Percentiles rank a stretch among this genome's conserved stretches.
Conservation (phyloP, 306 rosid species). For the Medicago truncatula region DNA sequence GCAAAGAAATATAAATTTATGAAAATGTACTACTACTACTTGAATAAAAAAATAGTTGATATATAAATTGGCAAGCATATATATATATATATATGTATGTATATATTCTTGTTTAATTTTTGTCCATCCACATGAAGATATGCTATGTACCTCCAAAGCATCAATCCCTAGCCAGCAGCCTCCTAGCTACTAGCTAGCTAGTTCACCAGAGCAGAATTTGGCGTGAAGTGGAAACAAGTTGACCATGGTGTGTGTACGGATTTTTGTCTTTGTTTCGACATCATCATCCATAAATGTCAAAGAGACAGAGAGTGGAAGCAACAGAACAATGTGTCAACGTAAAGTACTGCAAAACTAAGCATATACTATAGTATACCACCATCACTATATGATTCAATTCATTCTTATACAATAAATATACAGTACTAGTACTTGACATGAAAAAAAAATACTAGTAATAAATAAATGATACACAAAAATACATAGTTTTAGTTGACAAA, state of each 20-base stretch:
- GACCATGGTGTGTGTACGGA: slow-evolving; percentile 50
- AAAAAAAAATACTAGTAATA: slow-evolving; percentile 7
- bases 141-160: neutral
- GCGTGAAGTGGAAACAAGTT: slow-evolving; percentile 47
- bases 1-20: neutral
- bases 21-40: neutral
- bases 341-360: slow-evolving; percentile 42
- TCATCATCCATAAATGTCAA: slow-evolving; percentile 42
- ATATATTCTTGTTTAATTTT: neutral
- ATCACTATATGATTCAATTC: slow-evolving; percentile 1
- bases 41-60: neutral
- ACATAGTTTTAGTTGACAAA: slow-evolving; percentile 43
- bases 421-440: neutral
- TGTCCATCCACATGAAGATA: neutral
- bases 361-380: neutral
- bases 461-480: slow-evolving; percentile 21
- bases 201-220: neutral
- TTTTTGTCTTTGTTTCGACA: slow-evolving; percentile 43
- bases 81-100: neutral
- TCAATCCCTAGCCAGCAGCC: neutral
- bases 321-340: slow-evolving; percentile 42
- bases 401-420: slow-evolving; percentile 36
- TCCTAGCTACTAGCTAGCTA: neutral
- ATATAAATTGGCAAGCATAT: neutral
- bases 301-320: slow-evolving; percentile 20